A percentile compares a stretch with the other conserved stretches of the same genome.
phyloP scores from a whole-genome alignment of 1,139 yeast genomes.

The Scheffersomyces insectosa region DNA sequence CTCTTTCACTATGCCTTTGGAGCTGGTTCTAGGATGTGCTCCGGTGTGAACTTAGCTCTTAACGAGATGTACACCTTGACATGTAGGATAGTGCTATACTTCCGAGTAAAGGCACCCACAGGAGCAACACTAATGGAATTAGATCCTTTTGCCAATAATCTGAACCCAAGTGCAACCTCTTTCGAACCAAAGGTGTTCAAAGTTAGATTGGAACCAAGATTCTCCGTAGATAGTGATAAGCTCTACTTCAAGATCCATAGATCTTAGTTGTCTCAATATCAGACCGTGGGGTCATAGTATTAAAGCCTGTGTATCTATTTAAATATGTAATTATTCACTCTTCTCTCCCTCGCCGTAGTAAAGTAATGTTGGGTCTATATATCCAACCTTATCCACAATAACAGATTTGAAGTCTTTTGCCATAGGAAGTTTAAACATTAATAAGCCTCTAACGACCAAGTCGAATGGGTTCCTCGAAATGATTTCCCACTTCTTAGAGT shows the following conservation, averaged over 20 bases:
- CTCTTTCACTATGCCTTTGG: slow-evolving; percentile 64
- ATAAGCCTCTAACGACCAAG: slow-evolving; percentile 76
- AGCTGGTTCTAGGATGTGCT: slow-evolving; percentile 68
- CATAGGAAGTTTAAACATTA: slow-evolving; percentile 75
- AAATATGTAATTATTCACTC: not conserved
- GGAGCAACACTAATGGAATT: slow-evolving; percentile 36
- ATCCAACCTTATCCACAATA: slow-evolving; percentile 60
- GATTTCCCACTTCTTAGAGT: slow-evolving; percentile 68
- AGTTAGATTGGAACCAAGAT: slow-evolving; percentile 26
- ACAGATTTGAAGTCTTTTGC: slow-evolving; percentile 55
- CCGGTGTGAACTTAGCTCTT: slow-evolving; percentile 63
- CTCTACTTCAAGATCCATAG: slow-evolving; percentile 7
- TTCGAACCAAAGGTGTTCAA: slow-evolving; percentile 55
- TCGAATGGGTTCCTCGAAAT: slow-evolving; percentile 85
- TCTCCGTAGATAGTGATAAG: slow-evolving; percentile 5
- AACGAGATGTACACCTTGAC: slow-evolving; percentile 56
- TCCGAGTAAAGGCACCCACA: slow-evolving; percentile 43
- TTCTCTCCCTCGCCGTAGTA: not conserved
- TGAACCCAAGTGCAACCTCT: slow-evolving; percentile 54
- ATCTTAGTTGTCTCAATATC: not conserved
- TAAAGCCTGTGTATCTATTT: not conserved
- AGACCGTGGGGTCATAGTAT: not conserved
- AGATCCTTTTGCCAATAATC: slow-evolving; percentile 52
- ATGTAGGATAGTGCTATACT: slow-evolving; percentile 33
- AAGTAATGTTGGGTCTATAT: slow-evolving; percentile 52